Conservation (phyloP, 768 basidiomycete genomes). For the Gymnopilus junonius region DNA sequence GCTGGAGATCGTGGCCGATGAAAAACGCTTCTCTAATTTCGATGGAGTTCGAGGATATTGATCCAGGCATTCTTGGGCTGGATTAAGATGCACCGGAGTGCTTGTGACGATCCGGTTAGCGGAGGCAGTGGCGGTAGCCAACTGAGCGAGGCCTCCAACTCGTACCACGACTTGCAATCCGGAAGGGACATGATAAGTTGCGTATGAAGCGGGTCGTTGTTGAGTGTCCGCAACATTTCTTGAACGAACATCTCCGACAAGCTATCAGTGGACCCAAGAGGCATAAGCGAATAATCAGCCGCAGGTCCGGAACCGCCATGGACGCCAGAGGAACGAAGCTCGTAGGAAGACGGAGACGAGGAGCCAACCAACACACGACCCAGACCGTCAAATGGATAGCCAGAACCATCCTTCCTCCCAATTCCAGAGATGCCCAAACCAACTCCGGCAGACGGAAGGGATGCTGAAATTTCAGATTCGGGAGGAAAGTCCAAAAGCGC, state of each 20-base stretch:
- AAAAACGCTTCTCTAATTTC: conserved; percentile 13
- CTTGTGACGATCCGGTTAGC: not conserved
- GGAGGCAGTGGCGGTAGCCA: not conserved
- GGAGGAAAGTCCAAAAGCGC: not conserved
- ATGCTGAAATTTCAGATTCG: not conserved
- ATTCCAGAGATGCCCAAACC: conserved; percentile 23
- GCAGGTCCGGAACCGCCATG: not conserved
- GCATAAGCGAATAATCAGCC: not conserved
- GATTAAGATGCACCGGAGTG: not conserved
- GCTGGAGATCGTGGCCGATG: conserved; percentile 29
- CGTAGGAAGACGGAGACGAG: not conserved
- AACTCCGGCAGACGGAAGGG: not conserved
- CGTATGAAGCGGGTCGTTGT: conserved; percentile 24
- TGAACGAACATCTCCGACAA: conserved; percentile 25
- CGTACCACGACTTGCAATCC: conserved; percentile 25
- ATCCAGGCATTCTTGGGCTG: not conserved
- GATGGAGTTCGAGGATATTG: not conserved
- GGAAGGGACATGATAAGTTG: conserved; percentile 22
- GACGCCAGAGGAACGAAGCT: not conserved
- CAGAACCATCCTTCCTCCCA: not conserved
- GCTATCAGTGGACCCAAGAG: not conserved
- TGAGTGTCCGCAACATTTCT: conserved; percentile 24
- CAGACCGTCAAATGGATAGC: not conserved
- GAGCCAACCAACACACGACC: not conserved
- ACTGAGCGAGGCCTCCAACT: conserved; percentile 8